Conservation (phyloP, 768 basidiomycete species). For the Crepidotus variabilis region DNA sequence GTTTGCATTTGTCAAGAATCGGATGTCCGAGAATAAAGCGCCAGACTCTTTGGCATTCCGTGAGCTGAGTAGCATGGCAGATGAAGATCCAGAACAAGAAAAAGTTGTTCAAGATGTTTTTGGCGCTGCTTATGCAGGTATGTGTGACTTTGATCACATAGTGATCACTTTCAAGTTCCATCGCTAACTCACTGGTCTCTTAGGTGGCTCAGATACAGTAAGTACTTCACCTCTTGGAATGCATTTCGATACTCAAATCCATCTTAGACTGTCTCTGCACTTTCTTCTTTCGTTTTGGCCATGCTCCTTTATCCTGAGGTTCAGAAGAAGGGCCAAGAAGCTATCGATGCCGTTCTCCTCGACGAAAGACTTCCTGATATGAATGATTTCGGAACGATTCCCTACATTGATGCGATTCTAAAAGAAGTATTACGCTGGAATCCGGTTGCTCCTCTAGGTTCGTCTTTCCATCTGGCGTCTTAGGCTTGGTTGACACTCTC, state of each 20-base stretch:
- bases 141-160: background rate
- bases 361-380: constrained; percentile 5
- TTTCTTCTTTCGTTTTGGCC: constrained; percentile 5
- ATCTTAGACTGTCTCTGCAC: background rate
- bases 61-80: background rate
- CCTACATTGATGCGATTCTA: constrained; percentile 6
- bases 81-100: background rate
- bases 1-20: constrained; percentile 22
- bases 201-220: constrained; percentile 4
- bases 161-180: background rate
- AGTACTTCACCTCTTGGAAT: background rate
- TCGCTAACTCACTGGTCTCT: background rate
- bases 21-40: constrained; percentile 16
- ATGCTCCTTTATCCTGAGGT: constrained; percentile 10
- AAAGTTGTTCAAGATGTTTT: constrained; percentile 6
- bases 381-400: constrained; percentile 3
- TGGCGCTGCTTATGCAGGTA: background rate
- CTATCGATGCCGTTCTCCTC: constrained; percentile 6
- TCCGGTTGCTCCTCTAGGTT: constrained; percentile 7
- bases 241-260: background rate
- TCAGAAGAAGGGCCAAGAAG: constrained; percentile 9
- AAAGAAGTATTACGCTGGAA: constrained; percentile 16
- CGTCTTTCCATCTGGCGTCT: background rate
- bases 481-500: background rate
- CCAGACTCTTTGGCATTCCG: constrained; percentile 8